These are phyloP conservation scores for Boechera retrofracta DNA, from an alignment of 345 rosid species.

Conservation along the genomic window DNA sequence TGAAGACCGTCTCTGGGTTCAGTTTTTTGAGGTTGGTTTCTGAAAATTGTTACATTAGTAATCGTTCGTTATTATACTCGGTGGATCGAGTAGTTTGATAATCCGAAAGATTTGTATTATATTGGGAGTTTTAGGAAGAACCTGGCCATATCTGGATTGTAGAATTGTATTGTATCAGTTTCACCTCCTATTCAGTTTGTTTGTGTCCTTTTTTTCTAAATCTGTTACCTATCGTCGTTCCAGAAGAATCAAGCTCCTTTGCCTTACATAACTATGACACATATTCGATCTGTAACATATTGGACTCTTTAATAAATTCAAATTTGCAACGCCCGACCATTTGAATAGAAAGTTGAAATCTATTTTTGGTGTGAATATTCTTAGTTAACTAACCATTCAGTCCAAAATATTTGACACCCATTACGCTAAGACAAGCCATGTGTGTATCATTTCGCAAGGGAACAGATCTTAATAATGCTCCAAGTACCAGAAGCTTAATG, in stretches of 20 bases:
- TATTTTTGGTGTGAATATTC: background rate
- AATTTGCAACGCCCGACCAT: too few relatives aligned
- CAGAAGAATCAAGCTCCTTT: conserved; percentile 1
- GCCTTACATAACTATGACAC: background rate
- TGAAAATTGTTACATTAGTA: conserved; percentile 34
- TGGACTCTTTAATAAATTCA: too few relatives aligned
- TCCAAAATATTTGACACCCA: background rate
- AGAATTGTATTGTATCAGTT: conserved; percentile 42
- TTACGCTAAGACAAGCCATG: background rate
- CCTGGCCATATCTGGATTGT: conserved; percentile 35
- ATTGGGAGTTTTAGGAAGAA: conserved; percentile 39
- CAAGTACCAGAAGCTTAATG: background rate
- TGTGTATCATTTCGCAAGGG: background rate
- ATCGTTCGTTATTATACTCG: conserved; percentile 39
- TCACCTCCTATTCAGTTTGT: conserved; percentile 27
- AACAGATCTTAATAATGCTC: background rate
- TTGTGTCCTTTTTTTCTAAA: conserved; percentile 28
- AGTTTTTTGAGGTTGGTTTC: conserved; percentile 45
- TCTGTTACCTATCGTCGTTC: background rate
- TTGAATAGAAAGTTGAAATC: background rate
- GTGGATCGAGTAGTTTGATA: conserved; percentile 43
- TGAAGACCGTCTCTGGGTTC: conserved; percentile 24
- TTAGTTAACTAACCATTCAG: background rate
- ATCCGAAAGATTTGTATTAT: conserved; percentile 44
- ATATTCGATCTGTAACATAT: background rate